A percentile compares a stretch with the other conserved stretches of the same genome.
Conservation (phyloP, 129 eudicot species). For the Escallonia herrerae region DNA sequence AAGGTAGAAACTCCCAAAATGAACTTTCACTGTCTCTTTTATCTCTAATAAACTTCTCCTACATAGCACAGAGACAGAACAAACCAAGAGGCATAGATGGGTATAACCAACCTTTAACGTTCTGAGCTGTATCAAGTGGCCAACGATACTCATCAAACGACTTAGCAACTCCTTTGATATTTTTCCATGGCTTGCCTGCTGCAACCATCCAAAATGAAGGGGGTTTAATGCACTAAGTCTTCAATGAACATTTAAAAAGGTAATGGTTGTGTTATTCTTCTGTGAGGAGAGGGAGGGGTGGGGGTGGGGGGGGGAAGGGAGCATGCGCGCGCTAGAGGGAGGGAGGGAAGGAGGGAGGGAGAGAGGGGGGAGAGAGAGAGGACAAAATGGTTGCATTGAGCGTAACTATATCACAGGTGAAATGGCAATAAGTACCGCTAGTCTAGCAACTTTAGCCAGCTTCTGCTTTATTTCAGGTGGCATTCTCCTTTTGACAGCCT, state of each 20-base stretch:
- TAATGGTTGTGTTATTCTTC: background rate
- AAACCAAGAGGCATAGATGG: slow-evolving; percentile 1
- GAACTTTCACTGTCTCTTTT: too few relatives aligned
- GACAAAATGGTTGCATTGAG: background rate
- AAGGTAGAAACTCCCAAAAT: too few relatives aligned
- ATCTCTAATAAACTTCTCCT: too few relatives aligned
- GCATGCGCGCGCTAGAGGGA: too few relatives aligned
- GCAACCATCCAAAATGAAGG: slow-evolving; percentile 24
- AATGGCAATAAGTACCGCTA: slow-evolving; percentile 48
- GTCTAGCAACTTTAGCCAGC: slow-evolving; percentile 93
- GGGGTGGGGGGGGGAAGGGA: too few relatives aligned
- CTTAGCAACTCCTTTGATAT: slow-evolving; percentile 67
- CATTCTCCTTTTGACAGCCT: slow-evolving; percentile 83
- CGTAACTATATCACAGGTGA: background rate
- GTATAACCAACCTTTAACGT: slow-evolving; percentile 65
- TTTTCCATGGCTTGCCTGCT: slow-evolving; percentile 81
- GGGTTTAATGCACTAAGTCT: slow-evolving; percentile 1
- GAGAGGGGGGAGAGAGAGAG: too few relatives aligned
- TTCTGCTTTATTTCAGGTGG: slow-evolving; percentile 88
- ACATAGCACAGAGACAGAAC: too few relatives aligned
- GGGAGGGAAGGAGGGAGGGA: too few relatives aligned
- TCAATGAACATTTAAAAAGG: slow-evolving; percentile 5
- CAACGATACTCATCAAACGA: slow-evolving; percentile 91
- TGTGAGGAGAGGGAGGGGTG: too few relatives aligned
- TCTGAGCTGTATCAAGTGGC: slow-evolving; percentile 87